Evolutionary conservation across 768 basidiomycete species (phyloP).

Genomic region (Pleurotus tuber-regium): DNA sequence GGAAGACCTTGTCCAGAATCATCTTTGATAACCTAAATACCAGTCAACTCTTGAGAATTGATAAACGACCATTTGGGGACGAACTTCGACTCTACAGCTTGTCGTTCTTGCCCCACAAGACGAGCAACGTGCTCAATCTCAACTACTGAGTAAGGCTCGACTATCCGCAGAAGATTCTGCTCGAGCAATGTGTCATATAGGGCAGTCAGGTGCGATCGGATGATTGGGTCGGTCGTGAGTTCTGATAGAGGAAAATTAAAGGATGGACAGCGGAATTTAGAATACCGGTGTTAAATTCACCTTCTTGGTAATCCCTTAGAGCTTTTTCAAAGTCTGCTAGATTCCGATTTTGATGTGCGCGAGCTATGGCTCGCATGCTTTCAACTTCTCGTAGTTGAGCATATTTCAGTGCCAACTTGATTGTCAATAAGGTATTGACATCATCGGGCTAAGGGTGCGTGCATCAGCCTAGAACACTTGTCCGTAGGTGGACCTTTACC

Average conservation of each 20-base stretch:
- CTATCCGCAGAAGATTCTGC: slow-evolving; percentile 92
- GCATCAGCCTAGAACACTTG: not conserved
- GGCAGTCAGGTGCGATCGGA: slow-evolving; percentile 90
- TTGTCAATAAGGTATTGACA: slow-evolving; percentile 78
- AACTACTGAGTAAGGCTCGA: slow-evolving; percentile 93
- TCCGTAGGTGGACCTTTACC: slow-evolving; percentile 25
- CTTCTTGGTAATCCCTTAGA: slow-evolving; percentile 81
- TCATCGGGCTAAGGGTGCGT: slow-evolving; percentile 77
- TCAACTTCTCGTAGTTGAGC: slow-evolving; percentile 87
- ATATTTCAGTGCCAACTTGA: slow-evolving; percentile 88
- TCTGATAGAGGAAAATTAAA: slow-evolving; percentile 55
- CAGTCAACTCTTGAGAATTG: not conserved
- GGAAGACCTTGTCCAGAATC: slow-evolving; percentile 94
- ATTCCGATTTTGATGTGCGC: slow-evolving; percentile 90
- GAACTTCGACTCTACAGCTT: slow-evolving; percentile 90
- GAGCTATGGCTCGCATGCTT: slow-evolving; percentile 92
- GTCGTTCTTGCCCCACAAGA: slow-evolving; percentile 79
- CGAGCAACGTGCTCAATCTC: slow-evolving; percentile 91
- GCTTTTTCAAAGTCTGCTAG: slow-evolving; percentile 88
- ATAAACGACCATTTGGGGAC: slow-evolving; percentile 22
- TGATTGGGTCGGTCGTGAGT: slow-evolving; percentile 92
- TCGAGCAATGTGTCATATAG: slow-evolving; percentile 95
- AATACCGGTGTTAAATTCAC: slow-evolving; percentile 27
- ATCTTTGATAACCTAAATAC: slow-evolving; percentile 83
- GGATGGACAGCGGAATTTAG: slow-evolving; percentile 15